Base-by-base conservation (phyloP, 306 rosid genomes). In the Quercus agrifolia region DNA sequence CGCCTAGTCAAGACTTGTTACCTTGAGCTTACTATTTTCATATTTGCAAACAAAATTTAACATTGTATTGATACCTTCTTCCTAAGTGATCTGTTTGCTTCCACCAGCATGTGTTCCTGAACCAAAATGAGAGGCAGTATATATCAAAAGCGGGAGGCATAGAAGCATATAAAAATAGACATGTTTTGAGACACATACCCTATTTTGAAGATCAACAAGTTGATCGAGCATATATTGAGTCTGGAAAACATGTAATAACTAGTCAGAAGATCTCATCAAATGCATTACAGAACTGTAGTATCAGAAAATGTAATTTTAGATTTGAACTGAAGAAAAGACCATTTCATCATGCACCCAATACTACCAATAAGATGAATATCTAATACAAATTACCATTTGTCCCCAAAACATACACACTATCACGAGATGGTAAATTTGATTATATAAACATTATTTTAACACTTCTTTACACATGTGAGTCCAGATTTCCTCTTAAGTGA, bases 191-290 rank as follows among this genome's bases (percentile, higher is more conserved):
- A 1, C 1, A 18, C 71, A 41, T 87, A 93, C 98, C 90, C 85
- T 88, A 77, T 78, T 85, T 74, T 93, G 96, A 80, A 93, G 98
- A 84, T 90, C 93, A 59, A 85, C 76, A 72, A 93, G 95, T 83
- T 93, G 97, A 55, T 89, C 90, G 64, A 91, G 88, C 90, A 91
- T 85, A 80, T 75, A 82, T 67, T 89, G 92, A 78, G 95, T 91
- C 97, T 91, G 92, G 35, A 74, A 83, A 56, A 12, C 62, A 71
- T 41, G 20, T 35, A 61, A 7, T 13, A 73, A 79, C 9, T 6
- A 38, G 56, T 54, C 41, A 5, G 55, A 14, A 54, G 59, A 35
- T 41, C 19, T 63, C 69, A 41, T n/a, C 21, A 21, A n/a, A 31
- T 12, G 13, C 9, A 13, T 27, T 41, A 8, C 46, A 41, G 46